A percentile compares a stretch with the other conserved stretches of the same genome.
Conservation (phyloP, 805 yeast genomes). For the Komagataella kurtzmanii region DNA sequence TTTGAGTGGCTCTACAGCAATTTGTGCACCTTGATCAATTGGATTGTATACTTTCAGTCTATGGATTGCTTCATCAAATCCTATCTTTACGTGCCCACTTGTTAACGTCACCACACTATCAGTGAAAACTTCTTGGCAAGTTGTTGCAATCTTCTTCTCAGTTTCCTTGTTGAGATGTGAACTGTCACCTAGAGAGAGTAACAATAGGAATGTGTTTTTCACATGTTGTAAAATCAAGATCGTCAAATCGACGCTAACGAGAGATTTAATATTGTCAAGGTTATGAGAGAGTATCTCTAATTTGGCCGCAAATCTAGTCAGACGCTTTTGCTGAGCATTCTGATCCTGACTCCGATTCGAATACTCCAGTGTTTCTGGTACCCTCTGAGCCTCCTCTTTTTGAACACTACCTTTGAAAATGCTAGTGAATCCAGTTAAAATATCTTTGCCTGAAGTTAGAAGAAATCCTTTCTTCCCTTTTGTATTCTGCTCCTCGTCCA, state of each 20-base stretch:
- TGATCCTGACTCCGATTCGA: constrained; percentile 9
- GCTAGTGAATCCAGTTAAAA: constrained; percentile 50
- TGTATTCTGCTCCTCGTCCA: constrained; percentile 4
- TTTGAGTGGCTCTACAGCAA: constrained; percentile 67
- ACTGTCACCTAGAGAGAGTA: constrained; percentile 19
- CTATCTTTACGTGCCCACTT: constrained; percentile 64
- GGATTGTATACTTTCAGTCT: constrained; percentile 67
- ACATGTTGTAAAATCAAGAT: constrained; percentile 60
- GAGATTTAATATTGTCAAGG: constrained; percentile 59
- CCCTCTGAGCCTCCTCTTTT: constrained; percentile 7
- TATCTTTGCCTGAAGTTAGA: constrained; percentile 29
- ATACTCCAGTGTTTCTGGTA: constrained; percentile 15
- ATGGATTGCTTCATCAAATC: constrained; percentile 69
- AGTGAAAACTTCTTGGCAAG: constrained; percentile 51
- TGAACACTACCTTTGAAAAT: constrained; percentile 29
- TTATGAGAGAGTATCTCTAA: constrained; percentile 66
- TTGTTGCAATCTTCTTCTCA: constrained; percentile 17
- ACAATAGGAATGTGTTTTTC: constrained; percentile 45
- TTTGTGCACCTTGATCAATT: constrained; percentile 13
- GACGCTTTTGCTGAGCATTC: constrained; percentile 13
- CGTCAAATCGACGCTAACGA: constrained; percentile 73
- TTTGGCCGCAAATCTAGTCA: constrained; percentile 67
- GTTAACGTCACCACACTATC: constrained; percentile 52
- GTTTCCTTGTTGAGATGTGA: constrained; percentile 22
- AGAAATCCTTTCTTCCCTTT: constrained; percentile 12